A percentile compares a stretch with the other conserved stretches of the same genome.
phyloP scores from a whole-genome alignment of 345 rosid species.

The Rhizophora apiculata region DNA sequence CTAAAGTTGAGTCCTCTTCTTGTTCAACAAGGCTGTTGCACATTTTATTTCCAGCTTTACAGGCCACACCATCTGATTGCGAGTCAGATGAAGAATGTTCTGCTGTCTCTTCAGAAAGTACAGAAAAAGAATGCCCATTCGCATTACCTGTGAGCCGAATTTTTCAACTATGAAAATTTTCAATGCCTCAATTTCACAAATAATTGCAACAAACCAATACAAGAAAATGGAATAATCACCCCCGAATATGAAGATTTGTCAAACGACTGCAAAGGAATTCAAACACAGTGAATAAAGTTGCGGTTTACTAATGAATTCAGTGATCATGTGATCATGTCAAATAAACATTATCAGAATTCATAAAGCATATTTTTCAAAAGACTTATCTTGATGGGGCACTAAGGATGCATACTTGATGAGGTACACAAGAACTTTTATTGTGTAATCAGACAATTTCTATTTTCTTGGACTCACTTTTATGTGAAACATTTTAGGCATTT shows the following conservation, averaged over 20 bases:
- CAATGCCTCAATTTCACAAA: not conserved
- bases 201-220: not conserved
- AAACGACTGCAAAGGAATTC: not conserved
- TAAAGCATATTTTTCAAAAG: too few species aligned
- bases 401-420: too few species aligned
- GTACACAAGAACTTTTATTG: too few species aligned
- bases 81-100: constrained; percentile 35
- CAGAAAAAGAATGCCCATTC: constrained; percentile 19
- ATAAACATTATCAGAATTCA: too few species aligned
- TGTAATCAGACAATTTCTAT: too few species aligned
- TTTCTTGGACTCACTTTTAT: too few species aligned
- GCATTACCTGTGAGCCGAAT: constrained; percentile 25
- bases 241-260: not conserved
- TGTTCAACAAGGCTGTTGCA: constrained; percentile 46
- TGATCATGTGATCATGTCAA: too few species aligned
- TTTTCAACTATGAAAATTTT: constrained; percentile 5
- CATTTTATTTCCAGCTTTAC: constrained; percentile 67
- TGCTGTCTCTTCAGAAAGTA: constrained; percentile 27
- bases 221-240: not conserved
- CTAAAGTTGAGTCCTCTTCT: constrained; percentile 25
- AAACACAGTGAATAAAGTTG: too few species aligned
- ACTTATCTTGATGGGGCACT: too few species aligned
- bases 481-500: too few species aligned
- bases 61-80: constrained; percentile 36
- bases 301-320: too few species aligned